A percentile compares a stretch with the other conserved stretches of the same genome.
Evolutionary conservation across 768 basidiomycete genomes (phyloP).

Genomic region (Infundibulicybe gibba): DNA sequence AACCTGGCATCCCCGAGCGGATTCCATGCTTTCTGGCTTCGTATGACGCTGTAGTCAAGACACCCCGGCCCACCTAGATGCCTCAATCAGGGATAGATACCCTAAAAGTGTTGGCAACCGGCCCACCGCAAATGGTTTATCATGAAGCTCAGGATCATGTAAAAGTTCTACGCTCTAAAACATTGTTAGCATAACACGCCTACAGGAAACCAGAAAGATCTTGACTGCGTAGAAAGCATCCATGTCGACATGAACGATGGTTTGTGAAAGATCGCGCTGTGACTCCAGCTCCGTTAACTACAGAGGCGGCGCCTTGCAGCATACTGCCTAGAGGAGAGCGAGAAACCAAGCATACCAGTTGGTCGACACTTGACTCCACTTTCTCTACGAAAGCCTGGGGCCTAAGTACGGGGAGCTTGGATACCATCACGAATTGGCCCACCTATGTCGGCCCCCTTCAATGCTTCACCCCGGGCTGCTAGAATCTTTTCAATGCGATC

Average conservation of each 20-base stretch:
- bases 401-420: slow-evolving; percentile 7
- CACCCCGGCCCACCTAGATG: slow-evolving; percentile 72
- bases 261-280: slow-evolving; percentile 74
- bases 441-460: slow-evolving; percentile 58
- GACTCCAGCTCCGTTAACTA: slow-evolving; percentile 72
- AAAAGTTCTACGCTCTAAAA: slow-evolving; percentile 66
- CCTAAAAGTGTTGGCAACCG: slow-evolving; percentile 8
- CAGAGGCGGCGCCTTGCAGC: slow-evolving; percentile 1
- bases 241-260: slow-evolving; percentile 93
- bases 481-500: slow-evolving; percentile 70
- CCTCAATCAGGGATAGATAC: slow-evolving; percentile 9
- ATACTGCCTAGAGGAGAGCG: background rate
- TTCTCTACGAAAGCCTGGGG: slow-evolving; percentile 32
- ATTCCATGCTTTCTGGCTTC: slow-evolving; percentile 89
- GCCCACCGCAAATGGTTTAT: slow-evolving; percentile 71
- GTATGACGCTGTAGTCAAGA: slow-evolving; percentile 87
- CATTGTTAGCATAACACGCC: background rate
- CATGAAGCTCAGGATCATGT: slow-evolving; percentile 56
- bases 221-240: slow-evolving; percentile 83
- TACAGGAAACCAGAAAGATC: slow-evolving; percentile 1
- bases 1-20: slow-evolving; percentile 87
- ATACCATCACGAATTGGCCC: slow-evolving; percentile 15
- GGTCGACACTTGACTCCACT: slow-evolving; percentile 66
- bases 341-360: slow-evolving; percentile 45
- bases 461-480: slow-evolving; percentile 54